Percentiles rank a stretch among this genome's conserved stretches.
These are phyloP conservation scores for Solanum verrucosum DNA, from an alignment of 257 asterid species.

Conservation along the genomic window DNA sequence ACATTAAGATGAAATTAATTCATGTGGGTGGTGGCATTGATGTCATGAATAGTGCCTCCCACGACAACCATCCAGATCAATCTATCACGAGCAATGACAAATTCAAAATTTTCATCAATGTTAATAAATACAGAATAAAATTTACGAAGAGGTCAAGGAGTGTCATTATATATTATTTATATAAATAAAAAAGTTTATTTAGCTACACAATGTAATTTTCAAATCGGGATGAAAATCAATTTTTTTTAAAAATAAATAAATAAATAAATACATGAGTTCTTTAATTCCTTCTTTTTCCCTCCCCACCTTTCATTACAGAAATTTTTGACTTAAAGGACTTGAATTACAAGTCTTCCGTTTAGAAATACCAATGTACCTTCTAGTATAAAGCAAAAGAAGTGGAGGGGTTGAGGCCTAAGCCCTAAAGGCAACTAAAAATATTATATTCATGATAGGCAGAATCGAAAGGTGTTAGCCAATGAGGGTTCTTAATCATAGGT, in stretches of 20 bases:
- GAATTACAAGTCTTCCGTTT: not conserved
- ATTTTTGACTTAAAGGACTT: not conserved
- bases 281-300: not conserved
- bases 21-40: not conserved
- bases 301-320: not conserved
- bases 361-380: not conserved
- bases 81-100: fast-evolving
- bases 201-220: no score
- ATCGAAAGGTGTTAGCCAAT: not conserved
- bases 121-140: no score
- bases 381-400: no score
- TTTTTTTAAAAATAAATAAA: no score
- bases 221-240: no score
- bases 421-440: not conserved
- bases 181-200: no score
- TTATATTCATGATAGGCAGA: not conserved
- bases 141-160: no score
- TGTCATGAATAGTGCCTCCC: not conserved
- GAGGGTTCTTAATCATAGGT: not conserved
- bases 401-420: not conserved
- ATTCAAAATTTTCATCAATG: no score
- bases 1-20: not conserved
- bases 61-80: not conserved
- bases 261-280: not conserved
- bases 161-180: no score